Conservation (phyloP, 2,329 filamentous ascomycete genomes). For the Dendrostoma leiphaemia region DNA sequence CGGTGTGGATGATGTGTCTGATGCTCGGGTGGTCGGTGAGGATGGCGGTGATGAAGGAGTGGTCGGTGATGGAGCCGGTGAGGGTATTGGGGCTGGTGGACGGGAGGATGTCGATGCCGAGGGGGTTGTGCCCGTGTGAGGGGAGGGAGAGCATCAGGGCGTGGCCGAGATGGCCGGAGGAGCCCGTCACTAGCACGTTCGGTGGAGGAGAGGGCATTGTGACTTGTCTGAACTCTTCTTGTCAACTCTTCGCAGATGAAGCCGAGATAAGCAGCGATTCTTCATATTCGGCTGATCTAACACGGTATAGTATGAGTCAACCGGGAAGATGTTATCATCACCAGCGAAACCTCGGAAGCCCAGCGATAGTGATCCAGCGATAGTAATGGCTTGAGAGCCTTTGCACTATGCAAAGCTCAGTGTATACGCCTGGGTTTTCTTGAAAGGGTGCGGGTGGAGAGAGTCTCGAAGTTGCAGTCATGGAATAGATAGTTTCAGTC, state of each 20-base stretch:
- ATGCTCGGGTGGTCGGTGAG: slow-evolving; percentile 31
- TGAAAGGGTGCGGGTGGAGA: too few species aligned
- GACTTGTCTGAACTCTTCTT: too few species aligned
- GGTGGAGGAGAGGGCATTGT: slow-evolving; percentile 7
- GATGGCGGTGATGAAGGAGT: slow-evolving; percentile 30
- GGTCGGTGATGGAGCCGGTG: slow-evolving; percentile 37
- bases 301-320: slow-evolving; percentile 2
- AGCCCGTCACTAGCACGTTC: slow-evolving; percentile 44
- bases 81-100: slow-evolving; percentile 26
- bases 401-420: too few species aligned
- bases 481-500: too few species aligned
- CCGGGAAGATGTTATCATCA: not conserved
- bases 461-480: too few species aligned
- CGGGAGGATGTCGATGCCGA: slow-evolving; percentile 43
- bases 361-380: too few species aligned
- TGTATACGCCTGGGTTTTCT: too few species aligned
- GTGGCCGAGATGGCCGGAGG: slow-evolving; percentile 44
- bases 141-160: slow-evolving; percentile 44
- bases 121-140: slow-evolving; percentile 34
- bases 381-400: too few species aligned
- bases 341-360: too few species aligned
- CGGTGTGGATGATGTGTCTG: slow-evolving; percentile 41
- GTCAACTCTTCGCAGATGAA: too few species aligned
- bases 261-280: too few species aligned
- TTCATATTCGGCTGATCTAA: not conserved